These are phyloP conservation scores for Lonicera japonica DNA, from an alignment of 129 eudicot genomes.

Conservation along the genomic window DNA sequence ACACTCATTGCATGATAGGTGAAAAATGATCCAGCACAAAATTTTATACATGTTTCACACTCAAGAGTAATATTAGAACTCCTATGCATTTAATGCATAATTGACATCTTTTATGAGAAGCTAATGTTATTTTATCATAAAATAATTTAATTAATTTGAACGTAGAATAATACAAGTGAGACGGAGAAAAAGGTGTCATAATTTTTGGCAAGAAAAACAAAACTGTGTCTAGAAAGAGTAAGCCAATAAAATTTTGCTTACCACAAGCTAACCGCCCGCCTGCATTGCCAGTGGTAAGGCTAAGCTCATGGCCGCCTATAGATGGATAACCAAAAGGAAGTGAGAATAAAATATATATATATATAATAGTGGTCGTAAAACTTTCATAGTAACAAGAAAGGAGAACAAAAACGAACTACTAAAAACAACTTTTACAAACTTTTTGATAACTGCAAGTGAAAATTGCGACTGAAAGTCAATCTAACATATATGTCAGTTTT, in stretches of 20 bases:
- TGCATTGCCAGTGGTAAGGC: conserved; percentile 92
- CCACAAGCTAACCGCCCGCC: conserved; percentile 98
- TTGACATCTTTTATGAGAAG: not conserved
- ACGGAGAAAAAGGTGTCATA: no score
- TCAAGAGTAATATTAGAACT: not conserved
- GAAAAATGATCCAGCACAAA: no score
- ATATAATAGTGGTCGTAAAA: not conserved
- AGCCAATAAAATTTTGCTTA: conserved; percentile 29
- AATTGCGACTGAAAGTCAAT: no score
- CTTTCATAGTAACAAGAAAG: not conserved
- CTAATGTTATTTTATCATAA: not conserved
- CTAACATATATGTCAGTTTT: not conserved
- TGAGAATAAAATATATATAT: conserved; percentile 13
- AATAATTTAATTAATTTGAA: not conserved
- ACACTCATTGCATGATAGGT: no score
- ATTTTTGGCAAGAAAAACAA: no score
- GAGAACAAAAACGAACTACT: not conserved
- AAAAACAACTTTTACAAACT: no score
- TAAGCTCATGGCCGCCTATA: conserved; percentile 94
- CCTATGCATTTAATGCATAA: no score
- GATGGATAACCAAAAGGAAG: not conserved
- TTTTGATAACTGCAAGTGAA: no score
- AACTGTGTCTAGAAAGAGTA: no score
- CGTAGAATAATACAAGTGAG: not conserved
- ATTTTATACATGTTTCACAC: not conserved